phyloP scores from a whole-genome alignment of 1,284 basidiomycete species.

The Rhodotorula sp. region DNA sequence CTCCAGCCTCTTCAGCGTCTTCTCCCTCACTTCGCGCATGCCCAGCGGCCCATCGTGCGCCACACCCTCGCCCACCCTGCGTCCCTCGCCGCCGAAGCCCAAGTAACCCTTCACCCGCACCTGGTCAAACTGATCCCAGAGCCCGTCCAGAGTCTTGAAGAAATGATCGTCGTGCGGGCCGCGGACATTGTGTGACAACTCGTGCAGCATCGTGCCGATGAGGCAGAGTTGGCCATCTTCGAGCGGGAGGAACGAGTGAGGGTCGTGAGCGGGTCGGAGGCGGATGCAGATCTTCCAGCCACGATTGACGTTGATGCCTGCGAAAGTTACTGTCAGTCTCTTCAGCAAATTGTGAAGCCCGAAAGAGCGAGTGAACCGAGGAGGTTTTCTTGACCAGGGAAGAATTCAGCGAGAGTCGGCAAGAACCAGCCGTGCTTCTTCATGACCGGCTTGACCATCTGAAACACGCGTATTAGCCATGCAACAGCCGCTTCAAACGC shows the following conservation, averaged over 20 bases:
- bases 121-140: conserved; percentile 77
- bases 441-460: conserved; percentile 83
- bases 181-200: conserved; percentile 82
- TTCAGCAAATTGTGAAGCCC: not conserved
- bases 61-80: conserved; percentile 61
- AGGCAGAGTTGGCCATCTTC: conserved; percentile 54
- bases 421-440: conserved; percentile 61
- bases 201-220: conserved; percentile 77
- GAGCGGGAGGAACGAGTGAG: conserved; percentile 70
- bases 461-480: no score
- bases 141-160: conserved; percentile 70
- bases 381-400: conserved; percentile 69
- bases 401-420: conserved; percentile 80
- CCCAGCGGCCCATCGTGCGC: conserved; percentile 62
- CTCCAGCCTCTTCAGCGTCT: conserved; percentile 74
- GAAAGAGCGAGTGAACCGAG: conserved; percentile 57
- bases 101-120: conserved; percentile 70
- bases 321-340: not conserved
- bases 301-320: conserved; percentile 59
- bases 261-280: conserved; percentile 66
- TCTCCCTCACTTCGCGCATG: conserved; percentile 61
- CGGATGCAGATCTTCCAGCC: conserved; percentile 78
- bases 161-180: conserved; percentile 77
- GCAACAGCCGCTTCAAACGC: no score
- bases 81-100: conserved; percentile 74